Conservation (phyloP, 2,329 filamentous ascomycete species). For the Lojkania enalia region DNA sequence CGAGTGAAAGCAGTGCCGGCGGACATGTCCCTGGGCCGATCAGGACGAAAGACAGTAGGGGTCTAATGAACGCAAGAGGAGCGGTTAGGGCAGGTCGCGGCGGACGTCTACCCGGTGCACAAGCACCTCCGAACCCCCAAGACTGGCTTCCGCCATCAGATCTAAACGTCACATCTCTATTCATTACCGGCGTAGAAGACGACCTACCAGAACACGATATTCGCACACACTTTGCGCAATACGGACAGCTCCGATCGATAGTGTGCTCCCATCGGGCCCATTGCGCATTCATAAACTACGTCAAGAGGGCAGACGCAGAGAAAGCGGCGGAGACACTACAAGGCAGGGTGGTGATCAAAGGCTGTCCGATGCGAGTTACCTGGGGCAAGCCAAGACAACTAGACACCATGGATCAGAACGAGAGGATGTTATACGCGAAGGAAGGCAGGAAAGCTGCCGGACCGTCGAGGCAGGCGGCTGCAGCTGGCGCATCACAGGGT, state of each 20-base stretch:
- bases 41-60: constrained; percentile 66
- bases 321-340: constrained; percentile 81
- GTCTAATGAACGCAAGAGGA: constrained; percentile 36
- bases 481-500: constrained; percentile 28
- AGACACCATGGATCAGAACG: constrained; percentile 86
- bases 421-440: constrained; percentile 77
- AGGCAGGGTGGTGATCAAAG: constrained; percentile 85
- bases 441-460: constrained; percentile 63
- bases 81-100: constrained; percentile 46
- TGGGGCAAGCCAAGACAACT: constrained; percentile 94
- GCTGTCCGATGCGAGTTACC: constrained; percentile 84
- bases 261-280: constrained; percentile 97
- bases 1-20: constrained; percentile 30
- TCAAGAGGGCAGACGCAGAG: constrained; percentile 81
- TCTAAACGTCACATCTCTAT: constrained; percentile 85
- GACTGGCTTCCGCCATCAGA: constrained; percentile 87
- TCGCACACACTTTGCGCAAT: constrained; percentile 84
- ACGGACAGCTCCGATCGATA: constrained; percentile 87
- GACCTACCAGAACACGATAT: constrained; percentile 92
- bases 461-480: constrained; percentile 29
- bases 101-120: constrained; percentile 58
- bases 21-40: constrained; percentile 68
- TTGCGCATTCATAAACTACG: constrained; percentile 95
- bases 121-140: constrained; percentile 77
- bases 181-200: constrained; percentile 93